phyloP scores from a whole-genome alignment of 371 early-diverging fungal genomes.

The Circinella umbellata region DNA sequence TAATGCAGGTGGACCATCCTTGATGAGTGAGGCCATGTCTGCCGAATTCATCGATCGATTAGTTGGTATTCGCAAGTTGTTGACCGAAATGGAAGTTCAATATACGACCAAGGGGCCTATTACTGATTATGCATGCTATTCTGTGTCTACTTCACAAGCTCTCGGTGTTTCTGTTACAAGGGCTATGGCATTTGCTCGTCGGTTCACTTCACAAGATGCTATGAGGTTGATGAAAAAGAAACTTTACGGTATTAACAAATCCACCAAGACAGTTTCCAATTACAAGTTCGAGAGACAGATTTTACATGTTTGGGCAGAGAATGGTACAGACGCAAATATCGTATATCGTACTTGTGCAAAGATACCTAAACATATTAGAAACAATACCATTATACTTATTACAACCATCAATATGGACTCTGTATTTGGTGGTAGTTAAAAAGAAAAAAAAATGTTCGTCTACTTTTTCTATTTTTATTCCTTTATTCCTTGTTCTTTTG shows the following conservation, averaged over 20 bases:
- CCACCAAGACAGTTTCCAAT: conserved; percentile 40
- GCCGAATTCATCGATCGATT: conserved; percentile 55
- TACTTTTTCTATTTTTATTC: background rate
- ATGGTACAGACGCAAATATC: conserved; percentile 36
- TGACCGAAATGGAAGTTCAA: conserved; percentile 61
- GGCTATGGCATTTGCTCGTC: conserved; percentile 49
- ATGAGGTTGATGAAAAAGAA: conserved; percentile 50
- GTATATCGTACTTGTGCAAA: conserved; percentile 24
- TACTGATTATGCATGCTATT: conserved; percentile 56
- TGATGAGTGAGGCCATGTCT: conserved; percentile 59
- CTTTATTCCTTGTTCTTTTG: too few relatives aligned
- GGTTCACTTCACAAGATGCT: conserved; percentile 47
- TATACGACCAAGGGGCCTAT: conserved; percentile 54
- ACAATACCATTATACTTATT: conserved; percentile 32
- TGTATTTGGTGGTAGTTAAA: conserved; percentile 7
- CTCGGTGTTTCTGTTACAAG: conserved; percentile 65
- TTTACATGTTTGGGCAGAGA: conserved; percentile 62
- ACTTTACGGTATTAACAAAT: conserved; percentile 41
- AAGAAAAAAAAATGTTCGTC: too few relatives aligned
- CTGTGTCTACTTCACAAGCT: conserved; percentile 14
- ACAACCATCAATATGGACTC: conserved; percentile 31
- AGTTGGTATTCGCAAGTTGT: conserved; percentile 45
- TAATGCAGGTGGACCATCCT: conserved; percentile 60
- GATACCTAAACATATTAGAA: conserved; percentile 7
- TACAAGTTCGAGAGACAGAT: conserved; percentile 55